Evolutionary conservation across 73 alveolate genomes (phyloP).

Genomic region (Uronychia setigera): DNA sequence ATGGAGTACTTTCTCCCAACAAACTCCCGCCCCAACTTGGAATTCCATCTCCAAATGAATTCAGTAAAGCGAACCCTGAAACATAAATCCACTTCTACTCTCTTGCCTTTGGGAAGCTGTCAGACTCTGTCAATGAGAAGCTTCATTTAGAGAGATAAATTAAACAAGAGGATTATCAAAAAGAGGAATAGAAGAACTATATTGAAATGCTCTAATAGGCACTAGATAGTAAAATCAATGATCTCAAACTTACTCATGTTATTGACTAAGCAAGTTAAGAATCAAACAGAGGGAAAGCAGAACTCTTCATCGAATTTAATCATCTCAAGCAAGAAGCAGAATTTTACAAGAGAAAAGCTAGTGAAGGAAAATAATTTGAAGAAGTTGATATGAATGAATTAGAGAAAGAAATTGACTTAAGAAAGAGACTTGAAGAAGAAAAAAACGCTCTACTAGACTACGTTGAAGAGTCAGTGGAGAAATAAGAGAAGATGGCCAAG

Average conservation of each 20-base stretch:
- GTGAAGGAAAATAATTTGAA: background rate
- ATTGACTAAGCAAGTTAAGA: background rate
- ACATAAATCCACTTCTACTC: background rate
- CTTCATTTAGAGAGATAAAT: background rate
- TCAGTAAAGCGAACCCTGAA: background rate
- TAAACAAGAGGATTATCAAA: slow-evolving; percentile 58
- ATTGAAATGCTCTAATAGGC: slow-evolving; percentile 63
- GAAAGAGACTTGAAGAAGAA: slow-evolving; percentile 58
- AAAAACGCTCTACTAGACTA: slow-evolving; percentile 67
- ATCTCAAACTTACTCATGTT: background rate
- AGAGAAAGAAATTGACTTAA: background rate
- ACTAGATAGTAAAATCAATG: background rate
- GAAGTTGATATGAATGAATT: background rate
- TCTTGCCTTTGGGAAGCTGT: background rate
- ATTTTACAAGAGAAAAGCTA: slow-evolving; percentile 20
- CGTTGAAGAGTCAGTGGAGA: slow-evolving; percentile 50
- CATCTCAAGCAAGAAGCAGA: slow-evolving; percentile 10
- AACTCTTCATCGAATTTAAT: slow-evolving; percentile 4
- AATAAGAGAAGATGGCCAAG: slow-evolving; percentile 14
- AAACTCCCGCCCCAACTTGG: background rate
- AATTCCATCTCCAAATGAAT: background rate
- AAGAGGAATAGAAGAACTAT: slow-evolving; percentile 78
- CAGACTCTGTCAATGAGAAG: slow-evolving; percentile 9
- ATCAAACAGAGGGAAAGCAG: background rate
- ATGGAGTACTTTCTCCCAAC: slow-evolving; percentile 3